Conservation (phyloP, 75 land plant genomes). For the Isoetes taiwanensis region DNA sequence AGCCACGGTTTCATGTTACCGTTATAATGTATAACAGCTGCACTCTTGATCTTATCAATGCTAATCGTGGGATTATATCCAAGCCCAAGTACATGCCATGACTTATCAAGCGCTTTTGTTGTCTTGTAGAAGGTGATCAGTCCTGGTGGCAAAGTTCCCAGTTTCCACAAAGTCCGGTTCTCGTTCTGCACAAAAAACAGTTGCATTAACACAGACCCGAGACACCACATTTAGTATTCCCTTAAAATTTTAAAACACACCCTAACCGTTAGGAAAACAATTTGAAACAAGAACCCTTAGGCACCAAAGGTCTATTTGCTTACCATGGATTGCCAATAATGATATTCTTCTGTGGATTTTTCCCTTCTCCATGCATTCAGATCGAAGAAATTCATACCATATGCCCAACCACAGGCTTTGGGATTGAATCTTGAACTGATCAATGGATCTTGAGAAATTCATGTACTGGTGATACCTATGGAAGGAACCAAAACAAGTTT, state of each 20-base stretch:
- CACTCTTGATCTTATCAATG: conserved; percentile 46
- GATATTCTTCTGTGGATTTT: conserved; percentile 62
- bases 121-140: conserved; percentile 62
- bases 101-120: conserved; percentile 60
- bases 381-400: conserved; percentile 71
- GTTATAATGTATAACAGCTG: conserved; percentile 72
- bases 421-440: conserved; percentile 41
- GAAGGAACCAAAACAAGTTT: conserved; percentile 50
- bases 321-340: conserved; percentile 60
- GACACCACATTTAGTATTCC: neutral
- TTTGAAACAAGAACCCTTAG: neutral
- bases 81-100: conserved; percentile 79
- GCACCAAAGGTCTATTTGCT: neutral
- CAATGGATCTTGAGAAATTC: conserved; percentile 62
- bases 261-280: neutral
- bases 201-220: neutral
- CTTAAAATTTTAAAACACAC: conserved; percentile 6
- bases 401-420: conserved; percentile 58
- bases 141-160: conserved; percentile 67
- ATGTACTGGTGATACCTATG: conserved; percentile 44
- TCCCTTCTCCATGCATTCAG: conserved; percentile 58
- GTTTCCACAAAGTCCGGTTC: conserved; percentile 60
- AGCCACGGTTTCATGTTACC: conserved; percentile 85
- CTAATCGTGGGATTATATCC: conserved; percentile 77
- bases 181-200: conserved; percentile 39